Base-by-base conservation (phyloP, 2,329 filamentous ascomycete species). In the Paraconiothyrium brasiliense region DNA sequence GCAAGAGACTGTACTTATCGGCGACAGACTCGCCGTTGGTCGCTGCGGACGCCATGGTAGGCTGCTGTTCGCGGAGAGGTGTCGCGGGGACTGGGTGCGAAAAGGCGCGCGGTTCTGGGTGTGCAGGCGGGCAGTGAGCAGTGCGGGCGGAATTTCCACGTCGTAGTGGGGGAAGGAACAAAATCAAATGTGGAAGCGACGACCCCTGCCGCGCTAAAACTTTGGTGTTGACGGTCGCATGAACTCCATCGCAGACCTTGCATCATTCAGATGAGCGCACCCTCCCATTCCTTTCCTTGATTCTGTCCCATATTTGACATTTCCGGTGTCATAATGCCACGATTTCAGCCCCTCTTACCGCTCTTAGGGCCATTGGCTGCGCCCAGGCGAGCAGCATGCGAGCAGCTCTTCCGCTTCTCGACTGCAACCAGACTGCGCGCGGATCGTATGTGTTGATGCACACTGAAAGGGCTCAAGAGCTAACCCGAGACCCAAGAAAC, bases 1-100 rank as follows among this genome's bases (percentile, higher is more conserved):
- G 92, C 73, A 97, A 87, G 67, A 98, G 88, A 79, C 90, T 91
- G 83, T 92, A 88, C 79, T 91, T 84, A 79, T 89, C 87, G 75
- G 86, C 87, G 81, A 90, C 85, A 77, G 87, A 79, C 64, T 60
- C 76, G 70, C 68, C 67, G 57, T 71, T 69, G 61, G 69, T 63
- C 47, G 69, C 63, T 48, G 73, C 64, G 67, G 76, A 76, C 61
- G 80, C 79, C 80, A 81, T 82, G 71, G 32, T 78, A 71, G 70
- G 68, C 55, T 47, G 44, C 22, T 51, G 37, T 46, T 57, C 55
- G 47, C 55, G 30, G 54, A n/a, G 16, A 13, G 16, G 34, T 32
- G 30, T 47, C 48, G 59, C 47, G 14, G 55, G 39, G 41, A 46
- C 37, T 34, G n/a, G 6, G 34, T 58, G 55, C 51, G 60, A 56